Percentiles rank a stretch among this genome's conserved stretches.
phyloP scores from a whole-genome alignment of 768 basidiomycete species.

The Tulasnella sp. region DNA sequence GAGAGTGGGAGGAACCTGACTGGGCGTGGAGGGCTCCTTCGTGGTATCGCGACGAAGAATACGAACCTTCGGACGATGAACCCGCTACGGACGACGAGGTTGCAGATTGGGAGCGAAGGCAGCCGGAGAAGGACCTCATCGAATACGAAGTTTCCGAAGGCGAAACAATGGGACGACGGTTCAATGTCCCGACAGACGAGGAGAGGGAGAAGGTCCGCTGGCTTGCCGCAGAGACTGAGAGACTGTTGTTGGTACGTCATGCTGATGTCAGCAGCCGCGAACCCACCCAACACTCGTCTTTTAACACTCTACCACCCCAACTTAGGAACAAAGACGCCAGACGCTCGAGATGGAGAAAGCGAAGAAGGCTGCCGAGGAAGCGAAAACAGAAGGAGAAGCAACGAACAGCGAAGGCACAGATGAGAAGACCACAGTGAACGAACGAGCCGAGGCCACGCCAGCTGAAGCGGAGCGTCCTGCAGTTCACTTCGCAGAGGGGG shows the following conservation, averaged over 20 bases:
- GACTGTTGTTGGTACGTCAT: background rate
- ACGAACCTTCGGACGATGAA: background rate
- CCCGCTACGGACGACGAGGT: background rate
- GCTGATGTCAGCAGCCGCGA: background rate
- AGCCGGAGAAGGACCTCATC: background rate
- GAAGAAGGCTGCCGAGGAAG: background rate
- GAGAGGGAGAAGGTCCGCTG: background rate
- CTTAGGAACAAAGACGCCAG: background rate
- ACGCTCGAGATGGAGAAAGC: background rate
- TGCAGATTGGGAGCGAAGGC: background rate
- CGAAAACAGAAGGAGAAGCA: background rate
- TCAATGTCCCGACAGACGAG: background rate
- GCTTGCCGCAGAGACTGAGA: background rate
- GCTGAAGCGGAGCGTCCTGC: background rate
- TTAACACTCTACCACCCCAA: background rate
- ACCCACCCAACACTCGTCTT: background rate
- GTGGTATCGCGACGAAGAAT: background rate
- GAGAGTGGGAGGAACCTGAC: background rate
- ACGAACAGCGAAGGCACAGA: background rate
- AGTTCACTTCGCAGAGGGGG: background rate
- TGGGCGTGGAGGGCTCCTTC: background rate
- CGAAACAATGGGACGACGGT: background rate
- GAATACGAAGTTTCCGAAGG: background rate
- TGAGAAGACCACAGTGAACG: background rate
- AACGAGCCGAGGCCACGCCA: background rate